These are phyloP conservation scores for Basipetospora chlamydospora DNA, from an alignment of 2,329 filamentous ascomycete genomes.

Conservation along the genomic window DNA sequence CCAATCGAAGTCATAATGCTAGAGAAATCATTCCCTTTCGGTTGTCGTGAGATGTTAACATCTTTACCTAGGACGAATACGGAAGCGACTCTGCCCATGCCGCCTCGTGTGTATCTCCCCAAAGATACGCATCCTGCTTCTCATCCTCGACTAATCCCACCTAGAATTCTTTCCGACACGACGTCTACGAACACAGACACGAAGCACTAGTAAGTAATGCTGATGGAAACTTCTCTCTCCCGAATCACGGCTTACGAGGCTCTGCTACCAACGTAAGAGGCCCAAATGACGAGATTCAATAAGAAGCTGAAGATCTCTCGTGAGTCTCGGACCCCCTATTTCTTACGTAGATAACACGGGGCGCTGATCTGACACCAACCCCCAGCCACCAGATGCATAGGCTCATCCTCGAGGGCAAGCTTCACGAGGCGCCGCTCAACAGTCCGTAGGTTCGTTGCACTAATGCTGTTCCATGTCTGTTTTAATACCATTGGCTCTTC, in stretches of 20 bases:
- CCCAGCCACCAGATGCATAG: slow-evolving; percentile 14
- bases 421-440: slow-evolving; percentile 18
- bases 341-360: not conserved
- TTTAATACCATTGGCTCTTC: slow-evolving; percentile 1
- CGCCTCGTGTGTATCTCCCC: no score
- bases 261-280: slow-evolving; percentile 9
- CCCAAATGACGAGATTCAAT: slow-evolving; percentile 15
- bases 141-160: no score
- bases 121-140: no score
- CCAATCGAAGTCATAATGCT: no score
- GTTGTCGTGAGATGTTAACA: no score
- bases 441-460: slow-evolving; percentile 12
- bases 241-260: slow-evolving; percentile 21
- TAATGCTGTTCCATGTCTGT: not conserved
- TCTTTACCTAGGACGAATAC: no score
- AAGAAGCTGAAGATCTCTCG: slow-evolving; percentile 16
- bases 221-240: slow-evolving; percentile 27
- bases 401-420: slow-evolving; percentile 15
- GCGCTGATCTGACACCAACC: not conserved
- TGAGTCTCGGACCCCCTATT: not conserved
- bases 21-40: no score
- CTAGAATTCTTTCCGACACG: slow-evolving; percentile 4
- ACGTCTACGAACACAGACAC: slow-evolving; percentile 24
- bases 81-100: no score
- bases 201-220: slow-evolving; percentile 30